phyloP scores from a whole-genome alignment of 805 yeast species.

The Candida cerambycidarum region DNA sequence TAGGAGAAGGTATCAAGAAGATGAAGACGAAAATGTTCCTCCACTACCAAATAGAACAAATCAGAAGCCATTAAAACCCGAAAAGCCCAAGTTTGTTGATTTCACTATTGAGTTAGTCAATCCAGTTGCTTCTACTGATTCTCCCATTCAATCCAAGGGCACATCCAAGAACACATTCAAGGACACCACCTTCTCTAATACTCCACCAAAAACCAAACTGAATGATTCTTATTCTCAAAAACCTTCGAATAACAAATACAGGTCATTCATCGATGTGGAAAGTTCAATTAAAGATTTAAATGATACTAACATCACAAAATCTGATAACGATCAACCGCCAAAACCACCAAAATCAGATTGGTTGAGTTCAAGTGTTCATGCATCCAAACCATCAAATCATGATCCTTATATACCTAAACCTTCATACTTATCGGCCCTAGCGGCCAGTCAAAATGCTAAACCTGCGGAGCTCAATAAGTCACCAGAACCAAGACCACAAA shows the following conservation, averaged over 20 bases:
- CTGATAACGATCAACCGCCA: slow-evolving; percentile 9
- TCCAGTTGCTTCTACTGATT: slow-evolving; percentile 19
- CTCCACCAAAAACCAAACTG: no score
- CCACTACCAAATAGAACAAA: slow-evolving; percentile 6
- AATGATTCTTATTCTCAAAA: no score
- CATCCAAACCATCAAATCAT: slow-evolving; percentile 3
- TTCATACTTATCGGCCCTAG: slow-evolving; percentile 11
- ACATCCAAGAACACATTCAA: no score
- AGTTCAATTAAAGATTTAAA: slow-evolving; percentile 15
- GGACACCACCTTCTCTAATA: no score
- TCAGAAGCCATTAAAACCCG: slow-evolving; percentile 4
- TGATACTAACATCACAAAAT: not conserved
- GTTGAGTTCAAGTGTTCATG: slow-evolving; percentile 11
- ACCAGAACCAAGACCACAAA: slow-evolving; percentile 1
- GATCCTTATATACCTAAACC: slow-evolving; percentile 13
- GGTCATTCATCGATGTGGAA: slow-evolving; percentile 25
- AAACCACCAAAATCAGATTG: slow-evolving; percentile 17
- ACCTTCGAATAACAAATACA: slow-evolving; percentile 6
- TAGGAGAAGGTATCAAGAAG: slow-evolving; percentile 5
- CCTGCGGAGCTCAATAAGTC: not conserved
- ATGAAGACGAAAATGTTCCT: slow-evolving; percentile 8
- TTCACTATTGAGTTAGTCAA: slow-evolving; percentile 18
- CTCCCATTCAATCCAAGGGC: no score
- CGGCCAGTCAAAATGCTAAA: slow-evolving; percentile 14
- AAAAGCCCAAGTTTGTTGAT: slow-evolving; percentile 4